Conservation (phyloP, 2,329 filamentous ascomycete species). For the Ilyonectria robusta region DNA sequence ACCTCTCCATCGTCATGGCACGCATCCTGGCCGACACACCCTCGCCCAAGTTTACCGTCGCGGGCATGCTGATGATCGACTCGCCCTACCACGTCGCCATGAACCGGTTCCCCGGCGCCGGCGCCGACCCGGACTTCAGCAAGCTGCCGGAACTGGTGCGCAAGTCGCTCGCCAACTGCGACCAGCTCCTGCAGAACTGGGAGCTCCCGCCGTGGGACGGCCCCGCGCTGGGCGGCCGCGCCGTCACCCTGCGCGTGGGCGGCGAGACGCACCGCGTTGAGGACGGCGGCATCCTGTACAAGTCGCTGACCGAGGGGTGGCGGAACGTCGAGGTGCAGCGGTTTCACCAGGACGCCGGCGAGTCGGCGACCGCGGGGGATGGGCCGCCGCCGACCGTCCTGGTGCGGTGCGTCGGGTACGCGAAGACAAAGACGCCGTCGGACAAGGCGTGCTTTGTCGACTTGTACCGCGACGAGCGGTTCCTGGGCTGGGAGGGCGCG, state of each 20-base stretch:
- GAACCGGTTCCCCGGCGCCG: constrained; percentile 29
- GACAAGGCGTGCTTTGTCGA: constrained; percentile 41
- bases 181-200: constrained; percentile 50
- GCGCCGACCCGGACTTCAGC: constrained; percentile 36
- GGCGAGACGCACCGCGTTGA: constrained; percentile 36
- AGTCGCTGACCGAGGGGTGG: constrained; percentile 39
- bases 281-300: constrained; percentile 39
- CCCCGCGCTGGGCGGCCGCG: constrained; percentile 28
- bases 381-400: constrained; percentile 45
- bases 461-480: constrained; percentile 42
- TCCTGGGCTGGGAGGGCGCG: constrained; percentile 49
- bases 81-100: constrained; percentile 47
- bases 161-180: constrained; percentile 50
- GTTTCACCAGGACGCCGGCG: constrained; percentile 11
- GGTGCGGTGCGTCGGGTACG: constrained; percentile 37
- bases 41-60: constrained; percentile 40
- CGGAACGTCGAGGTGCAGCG: constrained; percentile 21
- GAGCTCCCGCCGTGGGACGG: constrained; percentile 46
- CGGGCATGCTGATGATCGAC: constrained; percentile 49
- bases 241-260: constrained; percentile 31
- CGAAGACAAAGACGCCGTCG: constrained; percentile 18
- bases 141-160: constrained; percentile 46
- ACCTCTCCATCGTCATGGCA: constrained; percentile 45
- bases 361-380: constrained; percentile 5
- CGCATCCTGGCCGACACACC: constrained; percentile 44